Base-by-base conservation (phyloP, 129 eudicot genomes). In the Tagetes erecta region DNA sequence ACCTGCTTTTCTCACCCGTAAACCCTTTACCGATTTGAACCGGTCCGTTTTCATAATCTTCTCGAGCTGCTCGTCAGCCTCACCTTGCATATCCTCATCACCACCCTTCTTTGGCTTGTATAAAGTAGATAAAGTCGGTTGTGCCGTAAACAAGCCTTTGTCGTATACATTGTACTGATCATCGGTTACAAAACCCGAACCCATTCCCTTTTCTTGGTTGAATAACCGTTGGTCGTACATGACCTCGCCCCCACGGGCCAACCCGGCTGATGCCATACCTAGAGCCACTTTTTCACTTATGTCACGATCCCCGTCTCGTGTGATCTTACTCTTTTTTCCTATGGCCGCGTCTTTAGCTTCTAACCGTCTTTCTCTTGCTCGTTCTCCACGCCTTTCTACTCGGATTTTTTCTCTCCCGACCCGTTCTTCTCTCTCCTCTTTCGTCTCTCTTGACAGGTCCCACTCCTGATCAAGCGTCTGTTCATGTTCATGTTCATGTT, bases 291-390 rank as follows among this genome's bases (percentile, higher is more conserved):
- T 92, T 84, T 92, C 98, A 46, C 98, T 89, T 53, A 93, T 81
- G 57, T 93, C 98, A 79, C 96, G 96, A 64, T 90, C 98, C 41
- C 91, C 68, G 72, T 90, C 98, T 31, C 95, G 68, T 0, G 96
- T 93, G n/a, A 90, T 86, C 73, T 90, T 93, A 71, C 96, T 92
- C 84, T 92, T 92, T 84, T 92, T 92, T 12, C 96, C 96, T 95
- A 87, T 84, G 2, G 96, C 87, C 39, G 95, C 98, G 68, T 90
- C 96, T 73, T 90, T 90, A 14, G 96, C 96, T 75, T 93, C 98
- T 69, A 93, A 75, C 12, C 96, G 81, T 53, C 96, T 81, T 75
- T 92, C 98, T 68, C 98, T 79, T 64, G 89, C 98, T 79, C 98
- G 79, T 81, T 89, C 96, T 68, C 91, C 66, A 5, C 91, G 85